Conservation (phyloP, 176 grass and related monocot species). For the Hsuehochloa calcarea region DNA sequence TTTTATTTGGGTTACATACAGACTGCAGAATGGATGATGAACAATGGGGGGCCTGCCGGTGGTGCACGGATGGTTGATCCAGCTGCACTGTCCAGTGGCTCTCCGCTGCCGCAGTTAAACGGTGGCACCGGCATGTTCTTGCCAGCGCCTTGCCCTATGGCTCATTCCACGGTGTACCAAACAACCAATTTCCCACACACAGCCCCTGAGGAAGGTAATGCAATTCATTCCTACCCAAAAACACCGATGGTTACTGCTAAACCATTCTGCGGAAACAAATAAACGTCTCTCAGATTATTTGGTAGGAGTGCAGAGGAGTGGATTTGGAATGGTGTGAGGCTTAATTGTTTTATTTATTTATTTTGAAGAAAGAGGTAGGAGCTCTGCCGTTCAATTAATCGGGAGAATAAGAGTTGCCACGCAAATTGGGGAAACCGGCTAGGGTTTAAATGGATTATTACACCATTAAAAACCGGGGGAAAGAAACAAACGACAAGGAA, state of each 20-base stretch:
- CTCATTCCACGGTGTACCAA: neutral
- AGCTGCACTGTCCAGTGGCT: neutral
- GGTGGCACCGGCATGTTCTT: neutral
- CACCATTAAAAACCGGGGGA: no score
- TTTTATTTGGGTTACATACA: neutral
- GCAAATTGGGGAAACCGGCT: no score
- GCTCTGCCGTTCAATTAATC: no score
- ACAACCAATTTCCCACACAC: no score
- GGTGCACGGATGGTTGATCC: neutral
- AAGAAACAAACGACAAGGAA: no score
- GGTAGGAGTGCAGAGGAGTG: neutral
- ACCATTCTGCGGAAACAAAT: no score
- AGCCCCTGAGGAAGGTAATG: neutral
- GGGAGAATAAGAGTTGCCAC: no score
- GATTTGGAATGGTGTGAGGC: no score
- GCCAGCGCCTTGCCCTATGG: neutral
- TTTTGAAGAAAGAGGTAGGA: no score
- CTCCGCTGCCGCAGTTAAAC: no score
- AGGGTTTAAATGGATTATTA: no score
- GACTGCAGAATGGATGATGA: neutral
- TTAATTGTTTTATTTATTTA: no score
- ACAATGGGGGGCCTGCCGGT: neutral
- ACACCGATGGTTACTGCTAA: neutral
- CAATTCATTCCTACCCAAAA: neutral
- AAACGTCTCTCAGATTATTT: neutral